Evolutionary conservation across 1,284 basidiomycete genomes (phyloP).

Genomic region (Takashimella koratensis): DNA sequence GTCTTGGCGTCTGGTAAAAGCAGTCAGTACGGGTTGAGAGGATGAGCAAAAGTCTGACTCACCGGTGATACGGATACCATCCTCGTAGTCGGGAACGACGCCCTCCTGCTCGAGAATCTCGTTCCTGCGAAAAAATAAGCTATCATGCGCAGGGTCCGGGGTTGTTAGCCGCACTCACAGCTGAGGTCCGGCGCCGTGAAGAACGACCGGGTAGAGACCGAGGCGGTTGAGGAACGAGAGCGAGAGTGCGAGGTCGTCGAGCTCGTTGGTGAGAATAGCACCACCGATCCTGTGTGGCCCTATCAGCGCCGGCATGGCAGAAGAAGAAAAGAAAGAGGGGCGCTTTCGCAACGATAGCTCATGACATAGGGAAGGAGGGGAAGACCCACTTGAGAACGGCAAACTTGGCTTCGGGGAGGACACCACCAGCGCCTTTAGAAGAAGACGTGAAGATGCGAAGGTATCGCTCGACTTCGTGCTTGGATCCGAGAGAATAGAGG

Average conservation of each 20-base stretch:
- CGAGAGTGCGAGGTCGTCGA: conserved; percentile 86
- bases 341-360: background rate
- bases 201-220: conserved; percentile 87
- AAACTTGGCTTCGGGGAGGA: conserved; percentile 66
- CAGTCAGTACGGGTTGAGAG: background rate
- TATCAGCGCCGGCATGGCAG: too few relatives aligned
- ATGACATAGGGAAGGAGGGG: background rate
- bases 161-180: too few relatives aligned
- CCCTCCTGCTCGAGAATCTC: conserved; percentile 85
- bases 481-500: conserved; percentile 89
- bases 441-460: conserved; percentile 91
- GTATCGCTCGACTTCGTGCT: conserved; percentile 93
- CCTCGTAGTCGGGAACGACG: conserved; percentile 88
- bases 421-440: conserved; percentile 60
- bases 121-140: conserved; percentile 52
- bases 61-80: conserved; percentile 92
- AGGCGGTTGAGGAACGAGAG: conserved; percentile 91
- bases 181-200: conserved; percentile 93
- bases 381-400: conserved; percentile 74
- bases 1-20: conserved; percentile 72
- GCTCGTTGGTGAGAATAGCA: conserved; percentile 75
- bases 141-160: too few relatives aligned
- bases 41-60: conserved; percentile 28
- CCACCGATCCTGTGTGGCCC: conserved; percentile 69
- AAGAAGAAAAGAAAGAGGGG: too few relatives aligned